A percentile compares a stretch with the other conserved stretches of the same genome.
Conservation (phyloP, 2,329 filamentous ascomycete species). For the Hypoxylon sp. region DNA sequence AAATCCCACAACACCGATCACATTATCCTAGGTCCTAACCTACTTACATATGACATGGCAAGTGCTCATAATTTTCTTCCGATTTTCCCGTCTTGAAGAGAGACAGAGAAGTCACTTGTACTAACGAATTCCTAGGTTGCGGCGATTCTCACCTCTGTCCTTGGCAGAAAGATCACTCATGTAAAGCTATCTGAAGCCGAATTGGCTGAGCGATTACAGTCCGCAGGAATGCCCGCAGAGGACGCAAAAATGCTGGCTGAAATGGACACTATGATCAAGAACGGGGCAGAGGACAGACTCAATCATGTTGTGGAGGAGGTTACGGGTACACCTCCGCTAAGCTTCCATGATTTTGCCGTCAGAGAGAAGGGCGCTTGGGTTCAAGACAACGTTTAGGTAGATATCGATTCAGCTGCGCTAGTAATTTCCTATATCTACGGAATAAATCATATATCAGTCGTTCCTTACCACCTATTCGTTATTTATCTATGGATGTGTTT, state of each 20-base stretch:
- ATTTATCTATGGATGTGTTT: too few relatives aligned
- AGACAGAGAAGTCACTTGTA: background rate
- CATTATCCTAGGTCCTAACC: background rate
- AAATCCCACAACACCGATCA: background rate
- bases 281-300: background rate
- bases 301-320: constrained; percentile 1
- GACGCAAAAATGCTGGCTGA: background rate
- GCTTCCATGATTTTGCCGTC: background rate
- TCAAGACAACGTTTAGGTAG: background rate
- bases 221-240: background rate
- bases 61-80: background rate
- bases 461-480: too few relatives aligned
- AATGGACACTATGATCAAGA: constrained; percentile 2
- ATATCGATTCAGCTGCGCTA: too few relatives aligned
- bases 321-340: background rate
- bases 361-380: background rate
- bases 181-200: background rate
- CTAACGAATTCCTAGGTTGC: background rate
- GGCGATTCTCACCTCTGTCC: background rate
- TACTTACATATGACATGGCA: background rate
- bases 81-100: background rate
- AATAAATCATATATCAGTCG: too few relatives aligned
- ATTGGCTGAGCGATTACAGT: background rate
- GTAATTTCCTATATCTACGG: too few relatives aligned
- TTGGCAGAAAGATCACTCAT: background rate